Percentiles rank a stretch among this genome's conserved stretches.
These are phyloP conservation scores for Pisolithus tinctorius DNA, from an alignment of 768 basidiomycete species.

Conservation along the genomic window DNA sequence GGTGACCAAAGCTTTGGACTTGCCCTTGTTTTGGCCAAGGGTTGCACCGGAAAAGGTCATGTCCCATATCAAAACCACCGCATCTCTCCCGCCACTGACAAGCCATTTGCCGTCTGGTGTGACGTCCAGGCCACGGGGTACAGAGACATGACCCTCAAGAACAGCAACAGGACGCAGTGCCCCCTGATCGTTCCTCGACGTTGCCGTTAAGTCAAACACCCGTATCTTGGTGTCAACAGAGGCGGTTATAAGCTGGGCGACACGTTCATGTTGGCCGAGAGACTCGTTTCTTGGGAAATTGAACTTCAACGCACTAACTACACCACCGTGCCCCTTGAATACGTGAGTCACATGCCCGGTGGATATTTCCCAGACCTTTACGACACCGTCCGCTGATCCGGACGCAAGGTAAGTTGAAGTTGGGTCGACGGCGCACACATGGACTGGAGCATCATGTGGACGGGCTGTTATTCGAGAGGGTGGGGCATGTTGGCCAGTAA, in stretches of 20 bases:
- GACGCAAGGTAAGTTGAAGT: conserved; percentile 90
- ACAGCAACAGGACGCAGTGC: conserved; percentile 64
- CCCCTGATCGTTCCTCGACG: conserved; percentile 48
- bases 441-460: conserved; percentile 92
- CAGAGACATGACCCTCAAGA: conserved; percentile 94
- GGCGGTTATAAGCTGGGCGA: conserved; percentile 82
- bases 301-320: conserved; percentile 86
- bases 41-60: conserved; percentile 28
- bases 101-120: conserved; percentile 84
- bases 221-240: conserved; percentile 89
- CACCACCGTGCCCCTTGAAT: conserved; percentile 96
- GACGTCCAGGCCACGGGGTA: conserved; percentile 85
- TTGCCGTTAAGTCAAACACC: conserved; percentile 80
- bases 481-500: conserved; percentile 44
- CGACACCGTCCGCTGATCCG: conserved; percentile 92
- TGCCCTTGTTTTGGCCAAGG: conserved; percentile 32
- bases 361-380: conserved; percentile 92
- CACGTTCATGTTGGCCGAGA: conserved; percentile 36
- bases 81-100: conserved; percentile 87
- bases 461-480: conserved; percentile 72
- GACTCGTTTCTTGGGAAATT: conserved; percentile 65
- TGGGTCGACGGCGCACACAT: conserved; percentile 79
- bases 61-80: conserved; percentile 92
- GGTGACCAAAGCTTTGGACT: conserved; percentile 41
- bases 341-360: conserved; percentile 90